A percentile compares a stretch with the other conserved stretches of the same genome.
These are phyloP conservation scores for Cryoendolithus antarcticus DNA, from an alignment of 2,329 filamentous ascomycete genomes.

Conservation along the genomic window DNA sequence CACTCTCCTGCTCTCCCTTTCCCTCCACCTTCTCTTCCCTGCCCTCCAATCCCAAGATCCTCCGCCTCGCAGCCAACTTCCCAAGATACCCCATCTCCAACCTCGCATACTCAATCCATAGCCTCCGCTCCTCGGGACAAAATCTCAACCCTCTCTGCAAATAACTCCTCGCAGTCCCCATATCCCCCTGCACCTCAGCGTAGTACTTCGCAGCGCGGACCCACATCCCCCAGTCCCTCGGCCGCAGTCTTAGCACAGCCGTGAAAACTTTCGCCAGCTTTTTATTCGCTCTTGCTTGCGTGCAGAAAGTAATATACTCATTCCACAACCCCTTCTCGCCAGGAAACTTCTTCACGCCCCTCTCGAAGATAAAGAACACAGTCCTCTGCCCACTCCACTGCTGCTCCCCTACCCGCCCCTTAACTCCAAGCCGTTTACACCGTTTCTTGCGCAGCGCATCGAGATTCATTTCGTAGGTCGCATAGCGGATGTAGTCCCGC, in stretches of 20 bases:
- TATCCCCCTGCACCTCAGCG: constrained; percentile 70
- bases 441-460: constrained; percentile 72
- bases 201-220: constrained; percentile 66
- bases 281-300: constrained; percentile 50
- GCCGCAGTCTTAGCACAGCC: constrained; percentile 70
- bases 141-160: constrained; percentile 86
- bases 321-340: constrained; percentile 75
- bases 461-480: constrained; percentile 53
- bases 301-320: constrained; percentile 75
- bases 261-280: constrained; percentile 49
- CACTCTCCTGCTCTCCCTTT: constrained; percentile 34
- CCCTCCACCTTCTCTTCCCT: constrained; percentile 23
- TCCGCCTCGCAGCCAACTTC: constrained; percentile 63
- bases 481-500: constrained; percentile 73
- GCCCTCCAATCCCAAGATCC: constrained; percentile 51
- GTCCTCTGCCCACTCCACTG: constrained; percentile 62
- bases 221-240: constrained; percentile 74
- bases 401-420: constrained; percentile 31
- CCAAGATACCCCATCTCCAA: constrained; percentile 86
- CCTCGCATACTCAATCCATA: constrained; percentile 86
- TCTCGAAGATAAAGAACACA: constrained; percentile 80
- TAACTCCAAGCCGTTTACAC: constrained; percentile 67
- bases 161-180: constrained; percentile 71
- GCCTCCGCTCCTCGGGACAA: constrained; percentile 57
- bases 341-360: constrained; percentile 72